Evolutionary conservation across 2,329 filamentous ascomycete species (phyloP).

Genomic region (Xylariaceae sp.): DNA sequence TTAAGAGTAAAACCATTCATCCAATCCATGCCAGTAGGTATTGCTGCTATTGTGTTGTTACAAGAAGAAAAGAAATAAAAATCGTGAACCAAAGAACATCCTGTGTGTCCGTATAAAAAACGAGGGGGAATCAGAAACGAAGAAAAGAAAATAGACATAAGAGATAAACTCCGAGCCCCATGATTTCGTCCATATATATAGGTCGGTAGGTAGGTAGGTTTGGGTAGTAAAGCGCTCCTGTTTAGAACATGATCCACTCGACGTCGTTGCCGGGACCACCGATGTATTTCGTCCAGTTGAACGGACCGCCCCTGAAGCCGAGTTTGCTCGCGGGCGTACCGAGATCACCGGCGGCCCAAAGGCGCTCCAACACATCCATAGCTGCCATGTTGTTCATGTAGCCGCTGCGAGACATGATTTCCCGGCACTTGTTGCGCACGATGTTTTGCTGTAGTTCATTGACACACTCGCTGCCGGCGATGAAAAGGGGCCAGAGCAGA

Average conservation of each 20-base stretch:
- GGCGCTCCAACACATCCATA: slow-evolving; percentile 75
- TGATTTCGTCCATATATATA: too few species aligned
- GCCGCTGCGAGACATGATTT: slow-evolving; percentile 81
- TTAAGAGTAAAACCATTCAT: slow-evolving; percentile 10
- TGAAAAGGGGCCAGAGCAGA: slow-evolving; percentile 87
- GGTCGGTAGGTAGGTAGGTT: not conserved
- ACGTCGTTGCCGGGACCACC: slow-evolving; percentile 52
- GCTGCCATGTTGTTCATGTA: slow-evolving; percentile 92
- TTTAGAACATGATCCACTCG: slow-evolving; percentile 62
- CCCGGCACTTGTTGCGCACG: slow-evolving; percentile 73
- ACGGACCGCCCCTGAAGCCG: slow-evolving; percentile 43
- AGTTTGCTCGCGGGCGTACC: slow-evolving; percentile 33
- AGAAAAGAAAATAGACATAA: not conserved
- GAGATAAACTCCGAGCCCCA: not conserved
- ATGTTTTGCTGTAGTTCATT: slow-evolving; percentile 72
- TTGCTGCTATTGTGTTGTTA: slow-evolving; percentile 9
- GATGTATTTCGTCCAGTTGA: slow-evolving; percentile 55
- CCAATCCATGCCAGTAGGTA: slow-evolving; percentile 16
- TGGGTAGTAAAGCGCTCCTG: not conserved
- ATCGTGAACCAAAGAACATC: slow-evolving; percentile 14
- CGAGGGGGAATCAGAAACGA: not conserved
- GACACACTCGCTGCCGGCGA: slow-evolving; percentile 83
- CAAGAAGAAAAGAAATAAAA: slow-evolving; percentile 12
- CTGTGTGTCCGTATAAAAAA: slow-evolving; percentile 9
- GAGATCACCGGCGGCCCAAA: slow-evolving; percentile 58